A percentile compares a stretch with the other conserved stretches of the same genome.
phyloP scores from a whole-genome alignment of 2,329 filamentous ascomycete species.

The Epichloe typhina region DNA sequence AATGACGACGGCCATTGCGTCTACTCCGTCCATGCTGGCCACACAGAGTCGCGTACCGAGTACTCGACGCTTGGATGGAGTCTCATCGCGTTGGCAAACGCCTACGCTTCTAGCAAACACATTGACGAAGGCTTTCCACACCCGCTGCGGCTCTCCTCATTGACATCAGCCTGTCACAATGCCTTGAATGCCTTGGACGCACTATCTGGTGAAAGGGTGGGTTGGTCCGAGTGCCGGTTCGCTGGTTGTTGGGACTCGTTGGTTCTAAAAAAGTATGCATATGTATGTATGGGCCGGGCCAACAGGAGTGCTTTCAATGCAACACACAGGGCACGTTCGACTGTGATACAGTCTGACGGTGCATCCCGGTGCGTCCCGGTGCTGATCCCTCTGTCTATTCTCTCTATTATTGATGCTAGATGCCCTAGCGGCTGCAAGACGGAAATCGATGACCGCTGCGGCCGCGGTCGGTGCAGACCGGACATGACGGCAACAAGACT shows the following conservation, averaged over 20 bases:
- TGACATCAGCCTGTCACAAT: constrained; percentile 2
- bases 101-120: too few species aligned
- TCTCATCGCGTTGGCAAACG: not conserved
- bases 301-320: too few species aligned
- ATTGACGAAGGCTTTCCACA: too few species aligned
- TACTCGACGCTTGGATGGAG: too few species aligned
- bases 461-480: too few species aligned
- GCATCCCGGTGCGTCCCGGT: too few species aligned
- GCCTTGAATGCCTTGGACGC: not conserved
- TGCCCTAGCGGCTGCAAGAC: too few species aligned
- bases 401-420: too few species aligned
- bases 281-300: not conserved
- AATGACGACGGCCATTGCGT: not conserved
- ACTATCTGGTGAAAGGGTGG: not conserved
- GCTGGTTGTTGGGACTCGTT: not conserved
- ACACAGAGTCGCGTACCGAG: too few species aligned
- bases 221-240: constrained; percentile 4
- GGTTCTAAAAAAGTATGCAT: not conserved
- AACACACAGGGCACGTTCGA: not conserved
- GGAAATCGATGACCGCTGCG: too few species aligned
- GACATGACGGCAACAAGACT: too few species aligned
- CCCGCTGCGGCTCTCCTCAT: not conserved
- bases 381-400: too few species aligned
- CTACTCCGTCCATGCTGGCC: not conserved
- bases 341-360: not conserved